Evolutionary conservation across 176 grass and related monocot species (phyloP).

Genomic region (Eleusine coracana): DNA sequence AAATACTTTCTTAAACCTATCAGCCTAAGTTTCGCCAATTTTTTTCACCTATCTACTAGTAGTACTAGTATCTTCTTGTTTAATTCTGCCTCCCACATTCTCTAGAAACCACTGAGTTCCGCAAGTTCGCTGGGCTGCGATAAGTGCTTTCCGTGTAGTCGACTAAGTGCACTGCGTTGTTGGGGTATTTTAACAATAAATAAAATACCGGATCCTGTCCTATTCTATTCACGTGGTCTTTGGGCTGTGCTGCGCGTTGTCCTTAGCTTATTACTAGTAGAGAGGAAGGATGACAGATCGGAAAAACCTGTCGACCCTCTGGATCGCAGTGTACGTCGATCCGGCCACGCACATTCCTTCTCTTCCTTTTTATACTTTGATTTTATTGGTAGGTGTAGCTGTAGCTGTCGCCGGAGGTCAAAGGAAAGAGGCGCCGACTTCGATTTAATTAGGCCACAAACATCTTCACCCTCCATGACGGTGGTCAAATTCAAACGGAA

Average conservation of each 20-base stretch:
- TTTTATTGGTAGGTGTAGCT: too few relatives aligned
- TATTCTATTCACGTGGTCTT: not conserved
- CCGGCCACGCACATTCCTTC: not conserved
- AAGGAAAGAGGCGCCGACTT: not conserved
- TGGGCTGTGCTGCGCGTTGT: conserved; percentile 33
- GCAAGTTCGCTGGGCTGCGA: not conserved
- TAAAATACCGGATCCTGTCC: not conserved
- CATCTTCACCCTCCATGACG: not conserved
- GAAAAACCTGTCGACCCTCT: not conserved
- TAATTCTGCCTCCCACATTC: too few relatives aligned
- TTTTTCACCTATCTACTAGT: too few relatives aligned
- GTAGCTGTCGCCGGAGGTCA: too few relatives aligned
- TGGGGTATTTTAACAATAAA: not conserved
- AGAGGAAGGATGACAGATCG: not conserved
- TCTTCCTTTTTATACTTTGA: not conserved
- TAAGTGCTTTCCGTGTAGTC: too few relatives aligned
- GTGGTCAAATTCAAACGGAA: not conserved
- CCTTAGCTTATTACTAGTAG: not conserved
- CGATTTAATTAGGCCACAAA: not conserved
- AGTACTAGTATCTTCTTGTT: too few relatives aligned
- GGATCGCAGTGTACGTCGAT: not conserved
- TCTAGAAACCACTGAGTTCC: too few relatives aligned
- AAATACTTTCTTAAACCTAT: too few relatives aligned
- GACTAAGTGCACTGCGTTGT: too few relatives aligned
- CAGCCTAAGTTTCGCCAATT: too few relatives aligned